Percentiles rank a stretch among this genome's conserved stretches.
Conservation (phyloP, 2,329 filamentous ascomycete genomes). For the Fusarium cicatricum region DNA sequence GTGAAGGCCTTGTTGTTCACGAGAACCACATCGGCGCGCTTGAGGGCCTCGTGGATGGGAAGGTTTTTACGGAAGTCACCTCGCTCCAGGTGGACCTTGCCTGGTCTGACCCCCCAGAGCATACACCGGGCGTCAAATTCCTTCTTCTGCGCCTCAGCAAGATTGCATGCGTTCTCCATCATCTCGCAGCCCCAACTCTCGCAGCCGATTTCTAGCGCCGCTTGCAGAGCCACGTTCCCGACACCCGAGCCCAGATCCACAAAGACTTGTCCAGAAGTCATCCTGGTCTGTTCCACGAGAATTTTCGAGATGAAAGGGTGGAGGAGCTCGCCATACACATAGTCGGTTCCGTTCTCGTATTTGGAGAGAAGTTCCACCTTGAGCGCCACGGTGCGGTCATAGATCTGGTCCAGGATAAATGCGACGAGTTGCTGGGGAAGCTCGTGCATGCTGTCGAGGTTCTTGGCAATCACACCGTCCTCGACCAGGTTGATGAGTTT, state of each 20-base stretch:
- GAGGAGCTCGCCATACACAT: constrained; percentile 93
- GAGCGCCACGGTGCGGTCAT: constrained; percentile 90
- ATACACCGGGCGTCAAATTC: constrained; percentile 88
- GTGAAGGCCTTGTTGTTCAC: constrained; percentile 99
- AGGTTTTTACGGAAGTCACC: constrained; percentile 84
- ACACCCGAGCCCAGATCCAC: constrained; percentile 96
- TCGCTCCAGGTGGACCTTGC: constrained; percentile 78
- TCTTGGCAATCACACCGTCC: constrained; percentile 75
- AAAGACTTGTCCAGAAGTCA: constrained; percentile 87
- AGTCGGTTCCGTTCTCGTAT: constrained; percentile 90
- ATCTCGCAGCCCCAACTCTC: constrained; percentile 97
- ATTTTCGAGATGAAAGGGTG: constrained; percentile 86
- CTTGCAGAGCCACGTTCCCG: constrained; percentile 93
- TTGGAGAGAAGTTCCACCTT: constrained; percentile 83
- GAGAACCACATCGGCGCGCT: constrained; percentile 90
- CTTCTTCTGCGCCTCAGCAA: constrained; percentile 79
- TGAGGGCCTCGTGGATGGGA: constrained; percentile 75
- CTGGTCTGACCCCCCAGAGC: constrained; percentile 87
- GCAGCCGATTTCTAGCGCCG: constrained; percentile 90
- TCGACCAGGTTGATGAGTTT: constrained; percentile 70
- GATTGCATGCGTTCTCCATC: constrained; percentile 87
- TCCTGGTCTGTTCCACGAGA: constrained; percentile 75
- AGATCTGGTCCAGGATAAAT: constrained; percentile 86
- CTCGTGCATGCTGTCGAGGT: constrained; percentile 73
- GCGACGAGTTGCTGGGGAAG: constrained; percentile 78